phyloP scores from a whole-genome alignment of 2,329 filamentous ascomycete genomes.

The Aspergillus aculeatinus region DNA sequence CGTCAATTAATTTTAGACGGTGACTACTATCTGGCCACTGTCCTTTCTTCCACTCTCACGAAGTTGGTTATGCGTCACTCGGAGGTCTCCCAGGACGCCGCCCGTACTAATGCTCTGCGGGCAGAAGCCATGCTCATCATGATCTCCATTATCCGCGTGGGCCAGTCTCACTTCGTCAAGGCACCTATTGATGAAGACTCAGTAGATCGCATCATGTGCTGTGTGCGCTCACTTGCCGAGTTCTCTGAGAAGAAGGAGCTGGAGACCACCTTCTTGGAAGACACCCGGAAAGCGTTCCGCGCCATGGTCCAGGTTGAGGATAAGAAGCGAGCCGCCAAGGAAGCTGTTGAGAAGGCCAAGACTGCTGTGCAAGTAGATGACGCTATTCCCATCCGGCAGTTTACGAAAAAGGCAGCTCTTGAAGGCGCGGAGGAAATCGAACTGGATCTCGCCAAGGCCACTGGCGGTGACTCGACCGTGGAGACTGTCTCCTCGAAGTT shows the following conservation, averaged over 20 bases:
- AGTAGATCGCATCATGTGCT: conserved; percentile 97
- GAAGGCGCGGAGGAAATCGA: conserved; percentile 85
- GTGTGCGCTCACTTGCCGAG: conserved; percentile 86
- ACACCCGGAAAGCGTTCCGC: conserved; percentile 92
- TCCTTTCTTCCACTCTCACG: conserved; percentile 91
- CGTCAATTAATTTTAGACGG: conserved; percentile 94
- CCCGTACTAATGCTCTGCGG: conserved; percentile 87
- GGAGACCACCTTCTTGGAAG: conserved; percentile 87
- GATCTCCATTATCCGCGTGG: conserved; percentile 97
- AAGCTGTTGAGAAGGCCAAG: conserved; percentile 89
- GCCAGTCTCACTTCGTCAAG: conserved; percentile 98
- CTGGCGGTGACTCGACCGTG: conserved; percentile 77
- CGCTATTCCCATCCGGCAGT: conserved; percentile 85
- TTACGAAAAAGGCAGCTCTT: conserved; percentile 82
- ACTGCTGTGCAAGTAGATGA: conserved; percentile 94
- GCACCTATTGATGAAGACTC: conserved; percentile 97
- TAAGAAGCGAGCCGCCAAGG: conserved; percentile 94
- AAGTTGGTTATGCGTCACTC: conserved; percentile 98
- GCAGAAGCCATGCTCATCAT: conserved; percentile 99
- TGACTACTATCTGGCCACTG: conserved; percentile 93
- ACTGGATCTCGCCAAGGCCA: conserved; percentile 87
- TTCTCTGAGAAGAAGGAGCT: conserved; percentile 87
- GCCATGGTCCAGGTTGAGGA: conserved; percentile 97
- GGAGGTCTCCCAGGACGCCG: conserved; percentile 81
- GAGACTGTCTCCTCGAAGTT: conserved; percentile 93